Conservation (phyloP, 2,329 filamentous ascomycete species). For the Diaporthe sp. region DNA sequence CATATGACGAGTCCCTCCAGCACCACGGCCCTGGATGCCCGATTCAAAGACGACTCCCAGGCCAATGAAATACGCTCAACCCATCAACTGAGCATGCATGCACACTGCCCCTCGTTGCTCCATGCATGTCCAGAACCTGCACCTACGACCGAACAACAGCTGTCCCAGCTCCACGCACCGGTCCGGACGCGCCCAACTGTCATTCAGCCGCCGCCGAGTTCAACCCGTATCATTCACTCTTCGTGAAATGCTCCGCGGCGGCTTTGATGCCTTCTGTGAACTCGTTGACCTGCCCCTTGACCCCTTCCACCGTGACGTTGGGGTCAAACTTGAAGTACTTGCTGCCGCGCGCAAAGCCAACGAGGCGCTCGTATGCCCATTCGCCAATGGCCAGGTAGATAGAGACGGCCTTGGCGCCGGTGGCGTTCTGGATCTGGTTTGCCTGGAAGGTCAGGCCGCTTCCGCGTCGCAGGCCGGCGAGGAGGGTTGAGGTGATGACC, state of each 20-base stretch:
- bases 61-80: not conserved
- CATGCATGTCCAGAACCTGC: not conserved
- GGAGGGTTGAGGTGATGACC: constrained; percentile 33
- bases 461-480: constrained; percentile 33
- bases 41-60: not conserved
- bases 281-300: constrained; percentile 34
- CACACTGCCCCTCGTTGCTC: not conserved
- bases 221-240: not conserved
- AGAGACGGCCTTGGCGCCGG: constrained; percentile 12
- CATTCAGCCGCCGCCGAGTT: not conserved
- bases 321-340: constrained; percentile 35
- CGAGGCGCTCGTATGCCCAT: constrained; percentile 32
- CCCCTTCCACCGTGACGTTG: constrained; percentile 32
- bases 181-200: too few species aligned
- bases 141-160: too few species aligned
- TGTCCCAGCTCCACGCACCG: too few species aligned
- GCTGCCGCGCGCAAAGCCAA: constrained; percentile 30
- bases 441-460: constrained; percentile 35
- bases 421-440: constrained; percentile 29
- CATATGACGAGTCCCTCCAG: not conserved
- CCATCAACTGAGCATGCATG: not conserved
- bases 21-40: not conserved
- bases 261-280: constrained; percentile 34
- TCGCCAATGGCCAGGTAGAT: constrained; percentile 33
- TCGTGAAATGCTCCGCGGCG: constrained; percentile 20